These are phyloP conservation scores for Apiotrichum akiyoshidainum DNA, from an alignment of 1,284 basidiomycete genomes.

Conservation along the genomic window DNA sequence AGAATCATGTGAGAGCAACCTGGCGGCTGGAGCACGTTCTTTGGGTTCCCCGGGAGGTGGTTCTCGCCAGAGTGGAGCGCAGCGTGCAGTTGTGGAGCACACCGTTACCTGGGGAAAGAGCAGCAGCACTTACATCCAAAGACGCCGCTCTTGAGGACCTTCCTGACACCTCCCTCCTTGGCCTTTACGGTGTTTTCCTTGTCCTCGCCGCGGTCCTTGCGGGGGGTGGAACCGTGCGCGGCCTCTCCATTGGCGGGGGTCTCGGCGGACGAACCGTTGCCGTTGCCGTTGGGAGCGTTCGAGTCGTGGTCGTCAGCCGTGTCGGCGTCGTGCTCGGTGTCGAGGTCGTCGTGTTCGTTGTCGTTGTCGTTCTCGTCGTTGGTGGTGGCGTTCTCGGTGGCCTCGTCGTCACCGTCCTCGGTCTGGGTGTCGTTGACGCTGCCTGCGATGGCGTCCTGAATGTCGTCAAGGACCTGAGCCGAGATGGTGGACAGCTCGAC, in stretches of 20 bases:
- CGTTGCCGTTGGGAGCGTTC: not conserved
- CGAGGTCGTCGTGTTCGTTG: slow-evolving; percentile 2
- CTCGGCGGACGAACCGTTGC: not conserved
- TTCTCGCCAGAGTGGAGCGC: not conserved
- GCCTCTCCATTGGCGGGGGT: slow-evolving; percentile 9
- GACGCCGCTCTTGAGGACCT: slow-evolving; percentile 45
- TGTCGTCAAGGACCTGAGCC: slow-evolving; percentile 2
- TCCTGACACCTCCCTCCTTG: slow-evolving; percentile 35
- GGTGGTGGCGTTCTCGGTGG: not conserved
- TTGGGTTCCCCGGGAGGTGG: not conserved
- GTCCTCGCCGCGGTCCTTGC: slow-evolving; percentile 14
- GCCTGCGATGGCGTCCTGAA: not conserved
- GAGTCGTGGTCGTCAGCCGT: slow-evolving; percentile 5
- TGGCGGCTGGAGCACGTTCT: not conserved
- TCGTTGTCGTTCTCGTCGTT: not conserved
- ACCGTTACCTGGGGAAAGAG: not conserved
- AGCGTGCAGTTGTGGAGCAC: not conserved
- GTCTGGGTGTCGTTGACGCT: not conserved
- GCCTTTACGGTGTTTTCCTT: slow-evolving; percentile 10
- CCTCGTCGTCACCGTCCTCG: not conserved
- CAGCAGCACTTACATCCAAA: slow-evolving; percentile 36
- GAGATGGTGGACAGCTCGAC: not conserved
- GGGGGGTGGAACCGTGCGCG: not conserved
- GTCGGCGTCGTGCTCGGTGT: not conserved
- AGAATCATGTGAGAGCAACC: not conserved